These are phyloP conservation scores for Cucurbita pepo DNA, from an alignment of 306 rosid genomes.

Conservation along the genomic window DNA sequence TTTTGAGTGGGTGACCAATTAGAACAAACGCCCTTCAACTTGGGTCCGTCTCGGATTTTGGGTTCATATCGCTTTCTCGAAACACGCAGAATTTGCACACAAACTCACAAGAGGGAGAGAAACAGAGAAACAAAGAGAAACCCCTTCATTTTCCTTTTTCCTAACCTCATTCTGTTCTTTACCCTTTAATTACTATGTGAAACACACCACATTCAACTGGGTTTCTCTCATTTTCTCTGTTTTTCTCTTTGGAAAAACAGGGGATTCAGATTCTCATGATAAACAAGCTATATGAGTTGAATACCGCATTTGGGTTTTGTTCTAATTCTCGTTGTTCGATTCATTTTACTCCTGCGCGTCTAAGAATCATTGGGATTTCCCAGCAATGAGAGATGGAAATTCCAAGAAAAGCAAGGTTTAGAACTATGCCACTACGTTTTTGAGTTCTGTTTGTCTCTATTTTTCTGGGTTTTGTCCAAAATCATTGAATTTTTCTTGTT, in stretches of 20 bases:
- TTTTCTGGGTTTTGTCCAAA: neutral
- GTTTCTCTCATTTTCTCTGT: neutral
- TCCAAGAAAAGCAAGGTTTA: conserved; percentile 7
- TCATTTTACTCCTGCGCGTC: neutral
- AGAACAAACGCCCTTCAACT: neutral
- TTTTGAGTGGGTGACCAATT: neutral
- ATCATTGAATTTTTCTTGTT: neutral
- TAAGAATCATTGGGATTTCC: neutral
- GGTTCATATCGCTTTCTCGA: conserved; percentile 4
- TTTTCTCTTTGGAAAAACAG: neutral
- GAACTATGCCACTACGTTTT: neutral
- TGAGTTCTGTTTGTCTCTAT: neutral
- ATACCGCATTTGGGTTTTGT: neutral
- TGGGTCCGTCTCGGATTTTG: neutral
- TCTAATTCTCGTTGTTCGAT: neutral
- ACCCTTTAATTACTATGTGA: neutral
- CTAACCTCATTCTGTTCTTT: neutral
- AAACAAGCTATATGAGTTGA: neutral
- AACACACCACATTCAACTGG: neutral
- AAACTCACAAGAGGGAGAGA: conserved; percentile 8
- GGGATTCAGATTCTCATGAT: neutral
- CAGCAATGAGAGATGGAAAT: conserved; percentile 5
- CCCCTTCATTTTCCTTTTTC: no score
- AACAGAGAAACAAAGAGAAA: no score
- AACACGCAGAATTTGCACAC: conserved; percentile 2